These are phyloP conservation scores for Sonneratia caseolaris DNA, from an alignment of 345 rosid species.

Conservation along the genomic window DNA sequence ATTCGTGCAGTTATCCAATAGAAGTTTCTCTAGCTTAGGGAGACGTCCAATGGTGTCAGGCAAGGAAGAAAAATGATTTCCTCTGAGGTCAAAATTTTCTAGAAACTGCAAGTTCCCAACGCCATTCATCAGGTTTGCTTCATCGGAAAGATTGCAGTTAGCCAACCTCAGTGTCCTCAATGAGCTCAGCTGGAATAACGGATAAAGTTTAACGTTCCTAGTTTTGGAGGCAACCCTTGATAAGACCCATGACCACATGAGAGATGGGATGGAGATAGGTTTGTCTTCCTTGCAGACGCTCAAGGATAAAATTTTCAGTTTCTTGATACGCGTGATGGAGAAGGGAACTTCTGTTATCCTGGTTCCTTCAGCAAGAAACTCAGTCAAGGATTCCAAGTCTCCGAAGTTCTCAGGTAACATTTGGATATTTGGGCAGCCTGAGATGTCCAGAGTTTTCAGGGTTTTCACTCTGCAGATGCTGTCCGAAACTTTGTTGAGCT, in stretches of 20 bases:
- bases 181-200: slow-evolving; percentile 9
- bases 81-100: slow-evolving; percentile 4
- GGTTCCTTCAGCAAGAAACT: slow-evolving; percentile 13
- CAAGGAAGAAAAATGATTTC: slow-evolving; percentile 4
- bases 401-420: slow-evolving; percentile 6
- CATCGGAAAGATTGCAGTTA: slow-evolving; percentile 12
- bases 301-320: slow-evolving; percentile 9
- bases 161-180: slow-evolving; percentile 12
- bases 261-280: background rate
- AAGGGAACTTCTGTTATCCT: slow-evolving; percentile 1
- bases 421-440: slow-evolving; percentile 21
- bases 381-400: slow-evolving; percentile 13
- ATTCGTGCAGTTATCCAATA: slow-evolving; percentile 1
- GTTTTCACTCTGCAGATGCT: slow-evolving; percentile 11
- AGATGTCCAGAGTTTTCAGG: slow-evolving; percentile 13
- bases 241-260: background rate
- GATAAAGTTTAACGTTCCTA: background rate
- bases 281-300: background rate
- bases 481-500: slow-evolving; percentile 17
- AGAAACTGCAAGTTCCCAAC: slow-evolving; percentile 6
- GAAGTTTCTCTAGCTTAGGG: slow-evolving; percentile 7
- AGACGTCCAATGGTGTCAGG: slow-evolving; percentile 10
- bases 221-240: background rate
- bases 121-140: slow-evolving; percentile 1
- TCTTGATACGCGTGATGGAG: slow-evolving; percentile 3